phyloP scores from a whole-genome alignment of 306 rosid genomes.

The Begonia fuchsioides region DNA sequence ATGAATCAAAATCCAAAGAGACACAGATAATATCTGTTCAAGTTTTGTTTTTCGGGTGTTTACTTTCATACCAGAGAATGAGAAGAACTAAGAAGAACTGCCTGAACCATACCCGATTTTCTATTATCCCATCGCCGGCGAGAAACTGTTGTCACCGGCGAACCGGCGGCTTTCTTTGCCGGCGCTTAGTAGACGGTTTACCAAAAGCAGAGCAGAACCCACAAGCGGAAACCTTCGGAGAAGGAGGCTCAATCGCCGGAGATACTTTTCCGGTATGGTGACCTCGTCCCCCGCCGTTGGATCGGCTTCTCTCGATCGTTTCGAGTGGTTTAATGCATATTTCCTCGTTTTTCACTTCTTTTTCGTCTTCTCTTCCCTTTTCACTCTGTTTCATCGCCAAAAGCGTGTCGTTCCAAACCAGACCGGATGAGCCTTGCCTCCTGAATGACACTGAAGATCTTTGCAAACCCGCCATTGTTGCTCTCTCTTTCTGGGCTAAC shows the following conservation, averaged over 20 bases:
- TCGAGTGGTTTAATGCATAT: slow-evolving; percentile 4
- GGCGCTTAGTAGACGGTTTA: slow-evolving; percentile 23
- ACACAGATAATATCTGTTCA: too few species aligned
- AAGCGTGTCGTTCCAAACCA: slow-evolving; percentile 61
- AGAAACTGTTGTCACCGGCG: too few species aligned
- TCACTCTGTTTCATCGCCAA: slow-evolving; percentile 24
- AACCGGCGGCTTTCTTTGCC: neutral
- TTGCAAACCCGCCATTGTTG: slow-evolving; percentile 56
- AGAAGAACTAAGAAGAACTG: too few species aligned
- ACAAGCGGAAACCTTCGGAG: slow-evolving; percentile 69
- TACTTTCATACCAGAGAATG: too few species aligned
- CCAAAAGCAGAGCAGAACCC: slow-evolving; percentile 50
- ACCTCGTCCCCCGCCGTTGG: slow-evolving; percentile 39
- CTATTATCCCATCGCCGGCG: too few species aligned
- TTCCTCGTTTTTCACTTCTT: slow-evolving; percentile 1
- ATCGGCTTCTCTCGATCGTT: slow-evolving; percentile 34
- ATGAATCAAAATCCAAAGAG: too few species aligned
- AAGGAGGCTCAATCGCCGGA: slow-evolving; percentile 71
- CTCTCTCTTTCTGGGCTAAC: neutral
- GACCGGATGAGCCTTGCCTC: slow-evolving; percentile 81
- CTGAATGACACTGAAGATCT: slow-evolving; percentile 73
- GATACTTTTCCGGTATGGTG: slow-evolving; percentile 43
- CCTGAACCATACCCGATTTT: too few species aligned
- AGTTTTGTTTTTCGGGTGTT: too few species aligned
- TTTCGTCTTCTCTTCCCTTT: neutral